Percentiles rank a stretch among this genome's conserved stretches.
Evolutionary conservation across 148 eudicot species (phyloP).

Genomic region (Euryodendron excelsum): DNA sequence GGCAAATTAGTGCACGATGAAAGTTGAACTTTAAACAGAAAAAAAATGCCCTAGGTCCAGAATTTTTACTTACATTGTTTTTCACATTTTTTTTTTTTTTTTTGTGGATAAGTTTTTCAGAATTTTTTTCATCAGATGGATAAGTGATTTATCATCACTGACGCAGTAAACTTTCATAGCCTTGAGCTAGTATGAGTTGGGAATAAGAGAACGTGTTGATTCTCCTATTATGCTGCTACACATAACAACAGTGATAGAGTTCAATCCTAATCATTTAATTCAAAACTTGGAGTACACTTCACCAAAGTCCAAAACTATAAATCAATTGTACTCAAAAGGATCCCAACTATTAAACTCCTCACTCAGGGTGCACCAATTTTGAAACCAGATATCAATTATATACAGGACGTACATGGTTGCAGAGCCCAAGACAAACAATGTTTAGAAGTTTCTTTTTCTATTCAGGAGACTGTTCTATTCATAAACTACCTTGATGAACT

Average conservation of each 20-base stretch:
- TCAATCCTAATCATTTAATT: not conserved
- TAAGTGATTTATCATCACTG: not conserved
- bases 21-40: not conserved
- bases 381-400: not conserved
- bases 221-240: not conserved
- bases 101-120: no score
- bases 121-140: not conserved
- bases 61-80: not conserved
- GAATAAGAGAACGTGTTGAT: not conserved
- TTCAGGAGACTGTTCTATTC: not conserved
- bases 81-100: not conserved
- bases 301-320: not conserved
- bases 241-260: not conserved
- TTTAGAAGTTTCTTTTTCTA: no score
- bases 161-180: not conserved
- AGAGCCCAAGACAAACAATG: not conserved
- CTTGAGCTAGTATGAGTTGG: not conserved
- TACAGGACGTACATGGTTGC: not conserved
- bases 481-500: conserved; percentile 71
- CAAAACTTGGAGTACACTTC: not conserved
- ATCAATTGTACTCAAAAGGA: not conserved
- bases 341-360: not conserved
- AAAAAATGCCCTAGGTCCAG: not conserved
- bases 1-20: not conserved
- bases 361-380: not conserved